Percentiles rank a stretch among this genome's conserved stretches.
Conservation (phyloP, 768 basidiomycete species). For the Pholiota microspora region DNA sequence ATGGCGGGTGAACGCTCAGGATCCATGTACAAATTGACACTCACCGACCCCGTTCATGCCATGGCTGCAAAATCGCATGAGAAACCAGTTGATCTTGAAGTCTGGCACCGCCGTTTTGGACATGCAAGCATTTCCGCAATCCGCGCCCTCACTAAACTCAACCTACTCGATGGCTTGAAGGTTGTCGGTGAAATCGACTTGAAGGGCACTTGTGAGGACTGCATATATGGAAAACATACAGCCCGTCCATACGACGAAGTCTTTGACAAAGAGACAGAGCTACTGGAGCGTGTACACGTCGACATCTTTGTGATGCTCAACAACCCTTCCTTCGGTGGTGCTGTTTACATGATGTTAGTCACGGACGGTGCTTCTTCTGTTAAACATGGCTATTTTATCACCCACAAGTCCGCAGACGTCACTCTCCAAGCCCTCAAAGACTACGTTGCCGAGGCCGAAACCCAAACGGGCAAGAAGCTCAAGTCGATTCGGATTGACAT, state of each 20-base stretch:
- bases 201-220: conserved; percentile 21
- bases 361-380: conserved; percentile 19
- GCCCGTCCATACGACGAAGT: conserved; percentile 21
- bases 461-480: conserved; percentile 2
- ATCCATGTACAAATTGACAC: conserved; percentile 20
- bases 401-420: conserved; percentile 18
- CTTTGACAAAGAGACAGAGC: conserved; percentile 11
- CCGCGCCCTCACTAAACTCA: conserved; percentile 6
- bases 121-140: conserved; percentile 12
- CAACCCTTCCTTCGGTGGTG: conserved; percentile 12
- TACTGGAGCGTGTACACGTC: conserved; percentile 20
- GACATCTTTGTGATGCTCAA: conserved; percentile 26
- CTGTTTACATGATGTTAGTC: conserved; percentile 22
- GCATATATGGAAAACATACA: conserved; percentile 22
- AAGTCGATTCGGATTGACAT: conserved; percentile 12
- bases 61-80: conserved; percentile 14
- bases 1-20: neutral
- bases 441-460: conserved; percentile 6
- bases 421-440: conserved; percentile 10
- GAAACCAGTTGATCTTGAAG: conserved; percentile 17
- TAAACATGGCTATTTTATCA: conserved; percentile 17
- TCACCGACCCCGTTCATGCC: neutral
- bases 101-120: conserved; percentile 21
- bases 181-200: conserved; percentile 24
- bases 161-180: conserved; percentile 6